Evolutionary conservation across 805 yeast species (phyloP).

Genomic region (Kluyveromyces nonfermentans): DNA sequence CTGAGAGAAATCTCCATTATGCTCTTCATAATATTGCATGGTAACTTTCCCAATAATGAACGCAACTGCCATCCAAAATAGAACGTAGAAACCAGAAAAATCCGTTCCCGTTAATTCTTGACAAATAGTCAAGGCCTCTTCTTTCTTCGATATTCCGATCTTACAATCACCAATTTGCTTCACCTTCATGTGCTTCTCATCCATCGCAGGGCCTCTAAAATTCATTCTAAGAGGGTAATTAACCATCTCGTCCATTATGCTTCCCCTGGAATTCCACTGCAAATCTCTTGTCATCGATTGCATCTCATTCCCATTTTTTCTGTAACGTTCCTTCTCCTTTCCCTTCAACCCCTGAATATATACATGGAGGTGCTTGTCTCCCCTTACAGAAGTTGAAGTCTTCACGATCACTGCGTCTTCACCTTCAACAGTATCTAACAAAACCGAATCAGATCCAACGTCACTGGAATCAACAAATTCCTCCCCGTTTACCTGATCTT

Average conservation of each 20-base stretch:
- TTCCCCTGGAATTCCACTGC: conserved; percentile 34
- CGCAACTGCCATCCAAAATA: conserved; percentile 65
- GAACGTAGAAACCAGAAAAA: conserved; percentile 74
- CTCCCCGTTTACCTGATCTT: neutral
- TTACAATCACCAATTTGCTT: neutral
- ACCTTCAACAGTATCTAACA: neutral
- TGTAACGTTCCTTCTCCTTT: conserved; percentile 17
- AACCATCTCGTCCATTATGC: conserved; percentile 44
- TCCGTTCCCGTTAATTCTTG: conserved; percentile 9
- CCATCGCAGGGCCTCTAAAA: conserved; percentile 26
- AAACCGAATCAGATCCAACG: neutral
- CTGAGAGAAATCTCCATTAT: conserved; percentile 32
- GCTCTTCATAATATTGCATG: conserved; percentile 40
- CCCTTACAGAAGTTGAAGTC: neutral
- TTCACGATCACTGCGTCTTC: conserved; percentile 1
- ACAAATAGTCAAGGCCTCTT: neutral
- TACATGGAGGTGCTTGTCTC: conserved; percentile 1
- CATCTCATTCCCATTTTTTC: conserved; percentile 20
- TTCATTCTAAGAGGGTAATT: conserved; percentile 17
- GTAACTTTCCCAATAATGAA: conserved; percentile 44
- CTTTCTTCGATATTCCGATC: neutral
- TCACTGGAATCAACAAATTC: neutral
- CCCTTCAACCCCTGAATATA: conserved; percentile 13
- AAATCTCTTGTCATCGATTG: conserved; percentile 49
- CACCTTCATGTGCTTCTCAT: conserved; percentile 3